Conservation (phyloP, 2,329 filamentous ascomycete genomes). For the Fusarium foetens region DNA sequence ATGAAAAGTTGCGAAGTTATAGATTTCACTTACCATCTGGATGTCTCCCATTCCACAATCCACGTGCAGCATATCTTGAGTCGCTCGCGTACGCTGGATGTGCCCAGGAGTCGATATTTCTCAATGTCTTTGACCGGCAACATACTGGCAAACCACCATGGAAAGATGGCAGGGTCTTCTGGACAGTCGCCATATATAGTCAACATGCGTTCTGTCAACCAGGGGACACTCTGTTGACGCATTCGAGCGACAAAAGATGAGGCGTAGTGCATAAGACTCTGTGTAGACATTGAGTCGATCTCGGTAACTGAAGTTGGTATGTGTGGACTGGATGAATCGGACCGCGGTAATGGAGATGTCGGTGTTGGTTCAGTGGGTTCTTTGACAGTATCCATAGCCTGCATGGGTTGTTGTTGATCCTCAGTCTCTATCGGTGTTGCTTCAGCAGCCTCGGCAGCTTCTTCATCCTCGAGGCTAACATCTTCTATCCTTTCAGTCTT, state of each 20-base stretch:
- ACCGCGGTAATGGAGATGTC: background rate
- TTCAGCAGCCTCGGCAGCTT: slow-evolving; percentile 77
- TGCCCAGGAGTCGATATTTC: slow-evolving; percentile 79
- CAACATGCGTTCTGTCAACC: slow-evolving; percentile 78
- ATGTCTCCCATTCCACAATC: slow-evolving; percentile 77
- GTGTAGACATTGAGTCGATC: slow-evolving; percentile 69
- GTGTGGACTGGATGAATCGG: slow-evolving; percentile 4
- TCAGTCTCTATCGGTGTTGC: slow-evolving; percentile 32
- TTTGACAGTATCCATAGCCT: slow-evolving; percentile 1
- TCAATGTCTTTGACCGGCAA: slow-evolving; percentile 80
- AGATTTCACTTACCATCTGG: slow-evolving; percentile 71
- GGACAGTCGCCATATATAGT: slow-evolving; percentile 82
- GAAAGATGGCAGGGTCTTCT: slow-evolving; percentile 78
- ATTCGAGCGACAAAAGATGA: slow-evolving; percentile 76
- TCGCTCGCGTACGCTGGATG: slow-evolving; percentile 80
- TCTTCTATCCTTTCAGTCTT: slow-evolving; percentile 82
- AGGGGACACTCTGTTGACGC: slow-evolving; percentile 74
- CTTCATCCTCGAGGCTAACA: slow-evolving; percentile 83
- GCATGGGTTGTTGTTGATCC: background rate
- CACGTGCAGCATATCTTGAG: slow-evolving; percentile 85
- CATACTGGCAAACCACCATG: slow-evolving; percentile 91
- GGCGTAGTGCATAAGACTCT: slow-evolving; percentile 72
- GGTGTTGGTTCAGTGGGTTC: background rate
- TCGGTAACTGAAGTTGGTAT: slow-evolving; percentile 19
- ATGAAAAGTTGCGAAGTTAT: background rate